Percentiles rank a stretch among this genome's conserved stretches.
phyloP scores from a whole-genome alignment of 225 moss, liverwort and hornwort species.

The Polytrichum formosum region DNA sequence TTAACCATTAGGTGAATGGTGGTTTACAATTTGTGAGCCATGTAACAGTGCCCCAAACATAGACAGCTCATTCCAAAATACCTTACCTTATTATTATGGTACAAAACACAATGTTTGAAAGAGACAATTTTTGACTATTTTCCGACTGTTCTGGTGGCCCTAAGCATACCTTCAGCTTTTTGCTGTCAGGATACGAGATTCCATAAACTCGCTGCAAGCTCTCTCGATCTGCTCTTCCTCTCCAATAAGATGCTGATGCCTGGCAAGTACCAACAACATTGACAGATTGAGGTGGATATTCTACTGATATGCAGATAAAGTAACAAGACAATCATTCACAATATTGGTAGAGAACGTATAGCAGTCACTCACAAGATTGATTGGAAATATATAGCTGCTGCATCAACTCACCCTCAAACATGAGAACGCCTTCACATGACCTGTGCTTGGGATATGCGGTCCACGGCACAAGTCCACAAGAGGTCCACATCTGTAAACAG shows the following conservation, averaged over 20 bases:
- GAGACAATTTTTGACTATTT: too few species aligned
- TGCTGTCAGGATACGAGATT: constrained; percentile 89
- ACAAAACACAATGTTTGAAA: not conserved
- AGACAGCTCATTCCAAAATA: too few species aligned
- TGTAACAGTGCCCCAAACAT: too few species aligned
- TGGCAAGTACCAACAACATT: constrained; percentile 8
- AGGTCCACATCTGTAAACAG: constrained; percentile 92
- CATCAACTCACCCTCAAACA: constrained; percentile 65
- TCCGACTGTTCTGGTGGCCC: too few species aligned
- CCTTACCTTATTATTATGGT: too few species aligned
- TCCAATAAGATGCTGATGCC: constrained; percentile 98
- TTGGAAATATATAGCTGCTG: not conserved
- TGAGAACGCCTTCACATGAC: constrained; percentile 88
- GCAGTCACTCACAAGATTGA: too few species aligned
- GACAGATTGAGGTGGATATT: not conserved
- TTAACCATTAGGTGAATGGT: too few species aligned
- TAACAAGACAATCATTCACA: not conserved
- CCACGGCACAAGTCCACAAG: constrained; percentile 93
- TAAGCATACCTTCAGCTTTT: constrained; percentile 60
- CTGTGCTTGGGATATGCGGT: constrained; percentile 90
- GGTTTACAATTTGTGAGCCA: too few species aligned
- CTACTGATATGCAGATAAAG: not conserved
- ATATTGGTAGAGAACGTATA: too few species aligned
- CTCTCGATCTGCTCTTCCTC: constrained; percentile 86
- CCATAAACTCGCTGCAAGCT: constrained; percentile 94